Evolutionary conservation across 345 rosid species (phyloP), one percentile per base, ranked within the genome.

Genomic region (Boechera stricta): DNA sequence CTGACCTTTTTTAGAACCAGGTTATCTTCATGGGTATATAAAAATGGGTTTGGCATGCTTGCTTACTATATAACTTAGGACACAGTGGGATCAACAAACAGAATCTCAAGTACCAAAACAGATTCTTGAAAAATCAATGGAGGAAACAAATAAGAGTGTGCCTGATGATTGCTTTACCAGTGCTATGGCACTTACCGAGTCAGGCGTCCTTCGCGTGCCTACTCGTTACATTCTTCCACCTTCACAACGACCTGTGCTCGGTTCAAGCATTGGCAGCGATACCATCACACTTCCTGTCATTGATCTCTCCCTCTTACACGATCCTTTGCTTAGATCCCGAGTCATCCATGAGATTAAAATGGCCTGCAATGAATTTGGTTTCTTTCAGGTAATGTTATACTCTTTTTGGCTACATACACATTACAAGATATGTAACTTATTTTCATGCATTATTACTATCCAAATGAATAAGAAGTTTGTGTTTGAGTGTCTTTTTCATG

Each of bases 341-440:
- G 77, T 72, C 48, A 59, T 78, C 69, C 81, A 51, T 72, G 69
- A 72, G 57, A 72, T 78, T 48, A 41, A 67, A 65, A 39, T 66
- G 69, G 77, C 77, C 41, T 78, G 81, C 81, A 78, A 78, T 64
- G 69, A 11, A 10, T 78, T 72, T 72, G 81, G 81, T 57, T 78
- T 72, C 73, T 78, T 78, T 78, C 77, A 72, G 77, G 77, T 78
- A 72, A 64, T 21, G 69, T 66, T 65, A 64, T 21, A 64, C 15
- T 64, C 39, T 2, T 44, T 39, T 57, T 36, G 11, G 18, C 42
- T 49, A 28, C 64, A 44, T 66, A 57, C 13, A 29, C 31, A 10
- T 18, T 3, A 9, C 11, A 21, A 24, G 38, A 41, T 10, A 31
- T 51, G 67, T 13, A 58, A 51, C 29, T 41, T 47, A 52, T 2